phyloP scores from a whole-genome alignment of 495 filamentous ascomycete genomes.

The Alectoria sarmentosa region DNA sequence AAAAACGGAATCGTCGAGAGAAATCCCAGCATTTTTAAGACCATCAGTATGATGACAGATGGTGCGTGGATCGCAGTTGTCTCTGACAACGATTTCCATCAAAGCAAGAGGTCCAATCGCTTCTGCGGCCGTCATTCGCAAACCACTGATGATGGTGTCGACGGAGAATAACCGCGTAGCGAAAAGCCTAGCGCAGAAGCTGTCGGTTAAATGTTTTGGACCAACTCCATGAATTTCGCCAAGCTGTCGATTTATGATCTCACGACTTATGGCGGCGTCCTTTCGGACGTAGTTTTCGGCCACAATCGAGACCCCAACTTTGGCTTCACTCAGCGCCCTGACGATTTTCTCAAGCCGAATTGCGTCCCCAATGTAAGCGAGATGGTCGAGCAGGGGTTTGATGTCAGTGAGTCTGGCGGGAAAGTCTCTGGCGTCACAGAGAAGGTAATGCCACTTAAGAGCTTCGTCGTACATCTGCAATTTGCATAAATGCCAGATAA shows the following conservation, averaged over 20 bases:
- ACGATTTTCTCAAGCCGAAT: constrained; percentile 17
- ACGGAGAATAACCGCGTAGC: constrained; percentile 61
- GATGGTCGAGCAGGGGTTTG: constrained; percentile 38
- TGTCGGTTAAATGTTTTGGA: constrained; percentile 50
- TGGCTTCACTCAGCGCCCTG: constrained; percentile 26
- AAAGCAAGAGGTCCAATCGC: constrained; percentile 65
- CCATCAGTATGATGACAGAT: constrained; percentile 49
- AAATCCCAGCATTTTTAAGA: constrained; percentile 52
- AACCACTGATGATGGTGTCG: constrained; percentile 53
- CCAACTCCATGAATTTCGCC: constrained; percentile 40
- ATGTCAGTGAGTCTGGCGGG: constrained; percentile 36
- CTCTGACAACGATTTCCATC: constrained; percentile 60
- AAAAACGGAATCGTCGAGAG: constrained; percentile 51
- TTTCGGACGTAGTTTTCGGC: constrained; percentile 18
- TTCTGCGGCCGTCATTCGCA: constrained; percentile 57
- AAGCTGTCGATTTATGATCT: constrained; percentile 38
- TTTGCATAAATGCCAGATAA: constrained; percentile 51
- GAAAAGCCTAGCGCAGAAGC: constrained; percentile 62
- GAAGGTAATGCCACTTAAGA: constrained; percentile 52
- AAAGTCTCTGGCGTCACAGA: constrained; percentile 43
- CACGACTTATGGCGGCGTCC: constrained; percentile 26
- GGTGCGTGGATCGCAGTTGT: constrained; percentile 41
- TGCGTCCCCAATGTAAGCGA: constrained; percentile 31
- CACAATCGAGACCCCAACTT: constrained; percentile 19
- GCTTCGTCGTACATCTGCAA: constrained; percentile 44